These are phyloP conservation scores for Myochromella boudieri DNA, from an alignment of 768 basidiomycete genomes.

Conservation along the genomic window DNA sequence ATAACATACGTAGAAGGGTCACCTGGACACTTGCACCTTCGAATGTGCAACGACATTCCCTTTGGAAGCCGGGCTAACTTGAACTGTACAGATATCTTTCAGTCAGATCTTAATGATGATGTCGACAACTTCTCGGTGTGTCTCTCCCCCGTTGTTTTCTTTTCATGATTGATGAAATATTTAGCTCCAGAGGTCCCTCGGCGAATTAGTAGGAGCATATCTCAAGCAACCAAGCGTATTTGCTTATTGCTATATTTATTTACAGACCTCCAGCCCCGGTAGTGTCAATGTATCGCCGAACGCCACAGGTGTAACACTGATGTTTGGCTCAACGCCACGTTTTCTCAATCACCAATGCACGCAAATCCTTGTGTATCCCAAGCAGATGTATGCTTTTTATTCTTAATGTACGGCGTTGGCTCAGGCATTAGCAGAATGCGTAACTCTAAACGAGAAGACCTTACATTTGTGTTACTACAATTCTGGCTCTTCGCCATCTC, in stretches of 20 bases:
- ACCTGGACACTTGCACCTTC: slow-evolving; percentile 27
- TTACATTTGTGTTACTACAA: slow-evolving; percentile 46
- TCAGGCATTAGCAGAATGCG: slow-evolving; percentile 30
- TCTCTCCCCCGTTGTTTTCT: not conserved
- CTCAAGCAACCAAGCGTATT: not conserved
- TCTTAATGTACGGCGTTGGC: not conserved
- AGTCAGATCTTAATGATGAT: slow-evolving; percentile 22
- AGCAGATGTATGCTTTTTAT: slow-evolving; percentile 38
- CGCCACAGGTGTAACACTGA: slow-evolving; percentile 27
- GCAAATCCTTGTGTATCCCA: slow-evolving; percentile 42
- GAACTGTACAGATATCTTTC: slow-evolving; percentile 37
- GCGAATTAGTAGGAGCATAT: not conserved
- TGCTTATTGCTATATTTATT: not conserved
- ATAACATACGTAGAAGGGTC: slow-evolving; percentile 36
- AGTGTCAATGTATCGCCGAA: slow-evolving; percentile 5
- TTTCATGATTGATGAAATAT: not conserved
- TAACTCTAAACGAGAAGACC: slow-evolving; percentile 46
- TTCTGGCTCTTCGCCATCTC: slow-evolving; percentile 56
- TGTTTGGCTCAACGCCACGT: slow-evolving; percentile 15
- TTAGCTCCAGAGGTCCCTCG: not conserved
- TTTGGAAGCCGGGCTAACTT: slow-evolving; percentile 25
- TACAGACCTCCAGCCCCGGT: not conserved
- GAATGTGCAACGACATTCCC: slow-evolving; percentile 48
- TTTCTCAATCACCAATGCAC: slow-evolving; percentile 39
- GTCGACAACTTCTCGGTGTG: slow-evolving; percentile 6